phyloP scores from a whole-genome alignment of 768 basidiomycete genomes.

The Daedaleopsis nitida region DNA sequence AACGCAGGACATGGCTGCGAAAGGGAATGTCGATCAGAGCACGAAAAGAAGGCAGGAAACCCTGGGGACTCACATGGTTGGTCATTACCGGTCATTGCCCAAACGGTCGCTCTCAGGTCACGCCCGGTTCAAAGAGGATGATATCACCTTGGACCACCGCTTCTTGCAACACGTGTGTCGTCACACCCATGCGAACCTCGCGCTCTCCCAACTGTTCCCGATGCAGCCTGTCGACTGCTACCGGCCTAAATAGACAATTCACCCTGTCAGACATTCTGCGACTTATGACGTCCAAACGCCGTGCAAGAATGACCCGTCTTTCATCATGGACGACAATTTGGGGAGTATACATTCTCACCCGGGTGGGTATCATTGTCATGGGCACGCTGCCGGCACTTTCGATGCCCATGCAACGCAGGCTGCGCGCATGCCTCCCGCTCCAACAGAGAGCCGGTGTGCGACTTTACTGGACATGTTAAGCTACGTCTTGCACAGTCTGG shows the following conservation, averaged over 20 bases:
- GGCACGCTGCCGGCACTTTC: slow-evolving; percentile 3
- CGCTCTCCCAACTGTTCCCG: not conserved
- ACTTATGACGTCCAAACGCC: not conserved
- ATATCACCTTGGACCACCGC: not conserved
- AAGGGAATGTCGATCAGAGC: slow-evolving; percentile 9
- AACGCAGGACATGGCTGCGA: slow-evolving; percentile 8
- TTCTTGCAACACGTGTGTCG: not conserved
- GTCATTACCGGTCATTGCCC: not conserved
- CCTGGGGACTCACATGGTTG: slow-evolving; percentile 11
- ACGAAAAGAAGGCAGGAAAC: slow-evolving; percentile 8
- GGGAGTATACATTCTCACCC: not conserved
- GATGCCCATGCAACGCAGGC: not conserved
- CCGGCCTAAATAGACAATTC: no score
- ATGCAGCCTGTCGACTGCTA: not conserved
- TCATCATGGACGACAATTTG: no score
- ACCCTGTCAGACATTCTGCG: not conserved
- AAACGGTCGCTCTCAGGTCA: not conserved
- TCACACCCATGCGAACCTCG: not conserved
- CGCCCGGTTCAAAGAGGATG: not conserved
- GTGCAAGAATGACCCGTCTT: not conserved
- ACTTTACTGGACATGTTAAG: not conserved
- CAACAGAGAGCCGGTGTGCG: not conserved
- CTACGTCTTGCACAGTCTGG: no score
- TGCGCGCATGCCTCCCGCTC: not conserved
- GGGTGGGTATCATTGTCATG: not conserved